These are phyloP conservation scores for Arctium minus DNA, from an alignment of 129 eudicot genomes.

Conservation along the genomic window DNA sequence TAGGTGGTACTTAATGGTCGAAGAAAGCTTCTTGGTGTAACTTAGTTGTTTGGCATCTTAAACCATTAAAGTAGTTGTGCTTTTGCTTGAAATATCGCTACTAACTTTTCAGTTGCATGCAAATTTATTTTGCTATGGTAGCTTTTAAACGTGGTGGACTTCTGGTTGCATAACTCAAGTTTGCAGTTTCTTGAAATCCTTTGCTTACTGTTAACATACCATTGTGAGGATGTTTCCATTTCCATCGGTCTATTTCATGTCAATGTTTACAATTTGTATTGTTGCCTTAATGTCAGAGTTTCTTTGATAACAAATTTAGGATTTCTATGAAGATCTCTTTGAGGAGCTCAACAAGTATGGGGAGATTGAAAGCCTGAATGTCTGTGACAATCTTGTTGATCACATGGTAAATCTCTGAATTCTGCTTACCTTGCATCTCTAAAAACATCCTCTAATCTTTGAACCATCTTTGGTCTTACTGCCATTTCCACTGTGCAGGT, in stretches of 20 bases:
- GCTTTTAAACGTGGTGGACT: background rate
- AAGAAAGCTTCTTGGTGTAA: background rate
- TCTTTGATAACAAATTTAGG: slow-evolving; percentile 32
- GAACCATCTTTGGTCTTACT: slow-evolving; percentile 39
- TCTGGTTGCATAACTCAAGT: no score
- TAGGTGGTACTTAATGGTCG: background rate
- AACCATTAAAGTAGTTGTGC: background rate
- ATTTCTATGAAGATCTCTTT: slow-evolving; percentile 85
- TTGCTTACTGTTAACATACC: background rate
- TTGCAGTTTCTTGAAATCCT: background rate
- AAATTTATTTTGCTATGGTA: background rate
- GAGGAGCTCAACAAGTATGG: slow-evolving; percentile 93
- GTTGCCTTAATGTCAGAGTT: background rate
- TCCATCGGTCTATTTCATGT: background rate
- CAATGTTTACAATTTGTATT: background rate
- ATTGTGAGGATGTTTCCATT: background rate
- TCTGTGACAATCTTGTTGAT: slow-evolving; percentile 82
- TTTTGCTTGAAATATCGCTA: background rate
- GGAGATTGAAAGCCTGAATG: slow-evolving; percentile 84
- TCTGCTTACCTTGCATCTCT: background rate
- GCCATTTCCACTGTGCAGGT: slow-evolving; percentile 86
- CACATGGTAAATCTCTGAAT: slow-evolving; percentile 48
- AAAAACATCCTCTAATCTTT: background rate
- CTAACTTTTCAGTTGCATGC: background rate
- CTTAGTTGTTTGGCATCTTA: background rate